These are phyloP conservation scores for Citrus hindsii DNA, from an alignment of 345 rosid species.

Conservation along the genomic window DNA sequence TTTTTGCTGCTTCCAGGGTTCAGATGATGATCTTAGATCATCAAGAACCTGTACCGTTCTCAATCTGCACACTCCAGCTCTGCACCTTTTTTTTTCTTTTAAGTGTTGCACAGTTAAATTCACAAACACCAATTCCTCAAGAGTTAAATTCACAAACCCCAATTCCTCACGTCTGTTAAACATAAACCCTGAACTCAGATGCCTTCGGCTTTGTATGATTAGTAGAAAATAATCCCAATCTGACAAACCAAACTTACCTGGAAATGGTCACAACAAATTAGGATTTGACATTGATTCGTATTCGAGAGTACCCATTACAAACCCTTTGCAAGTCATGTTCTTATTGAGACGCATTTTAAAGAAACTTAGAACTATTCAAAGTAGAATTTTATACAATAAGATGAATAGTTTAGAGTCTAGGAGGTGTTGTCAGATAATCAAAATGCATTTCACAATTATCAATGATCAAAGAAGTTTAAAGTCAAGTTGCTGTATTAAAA, in stretches of 20 bases:
- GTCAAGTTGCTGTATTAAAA: neutral
- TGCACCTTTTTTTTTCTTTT: too few species aligned
- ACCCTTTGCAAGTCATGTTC: neutral
- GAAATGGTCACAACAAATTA: neutral
- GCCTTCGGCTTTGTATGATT: neutral
- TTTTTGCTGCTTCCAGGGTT: neutral
- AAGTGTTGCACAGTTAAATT: neutral
- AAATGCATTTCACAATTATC: neutral
- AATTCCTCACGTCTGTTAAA: slow-evolving; percentile 6
- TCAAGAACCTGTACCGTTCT: neutral
- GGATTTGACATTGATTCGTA: neutral
- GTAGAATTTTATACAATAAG: neutral
- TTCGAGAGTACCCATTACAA: neutral
- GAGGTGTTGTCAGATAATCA: neutral
- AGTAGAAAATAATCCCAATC: neutral
- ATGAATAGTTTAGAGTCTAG: neutral
- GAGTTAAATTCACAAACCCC: neutral
- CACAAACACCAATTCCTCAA: neutral
- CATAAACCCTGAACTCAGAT: slow-evolving; percentile 6
- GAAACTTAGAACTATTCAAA: neutral
- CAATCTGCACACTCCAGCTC: neutral
- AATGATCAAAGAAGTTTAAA: neutral
- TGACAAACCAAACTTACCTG: neutral
- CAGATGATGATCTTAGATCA: neutral
- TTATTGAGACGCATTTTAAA: too few species aligned